Conservation (phyloP, 2,329 filamentous ascomycete genomes). For the Aspergillus melleus region DNA sequence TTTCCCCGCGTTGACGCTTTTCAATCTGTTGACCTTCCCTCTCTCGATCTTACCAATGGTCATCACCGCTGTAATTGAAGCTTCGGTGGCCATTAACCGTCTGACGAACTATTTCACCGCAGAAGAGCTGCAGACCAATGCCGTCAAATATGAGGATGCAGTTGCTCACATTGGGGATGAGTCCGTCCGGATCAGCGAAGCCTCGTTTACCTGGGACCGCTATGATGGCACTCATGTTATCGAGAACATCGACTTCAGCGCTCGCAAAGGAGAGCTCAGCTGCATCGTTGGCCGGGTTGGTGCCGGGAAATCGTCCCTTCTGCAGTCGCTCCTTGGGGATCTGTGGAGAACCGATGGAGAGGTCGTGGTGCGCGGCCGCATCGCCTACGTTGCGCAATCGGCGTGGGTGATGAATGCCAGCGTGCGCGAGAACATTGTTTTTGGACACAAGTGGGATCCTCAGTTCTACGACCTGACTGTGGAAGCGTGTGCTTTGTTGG, state of each 20-base stretch:
- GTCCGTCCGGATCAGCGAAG: slow-evolving; percentile 77
- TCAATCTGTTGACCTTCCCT: slow-evolving; percentile 95
- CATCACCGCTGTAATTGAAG: slow-evolving; percentile 93
- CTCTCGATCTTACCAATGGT: slow-evolving; percentile 95
- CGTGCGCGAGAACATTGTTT: slow-evolving; percentile 95
- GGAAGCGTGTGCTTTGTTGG: slow-evolving; percentile 82
- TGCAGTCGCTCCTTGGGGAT: slow-evolving; percentile 86
- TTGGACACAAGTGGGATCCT: slow-evolving; percentile 91
- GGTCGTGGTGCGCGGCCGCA: slow-evolving; percentile 76
- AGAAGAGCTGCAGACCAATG: slow-evolving; percentile 86
- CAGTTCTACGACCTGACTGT: slow-evolving; percentile 93
- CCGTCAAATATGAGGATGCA: slow-evolving; percentile 68
- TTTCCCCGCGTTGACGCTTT: slow-evolving; percentile 87
- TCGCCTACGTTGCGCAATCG: slow-evolving; percentile 90
- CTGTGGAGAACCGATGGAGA: slow-evolving; percentile 85
- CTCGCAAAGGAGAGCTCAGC: slow-evolving; percentile 87
- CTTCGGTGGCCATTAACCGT: slow-evolving; percentile 85
- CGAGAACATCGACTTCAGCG: slow-evolving; percentile 81
- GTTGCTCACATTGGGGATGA: slow-evolving; percentile 80
- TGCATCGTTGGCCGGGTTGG: slow-evolving; percentile 96
- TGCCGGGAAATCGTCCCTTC: slow-evolving; percentile 87
- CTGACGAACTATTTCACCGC: slow-evolving; percentile 81
- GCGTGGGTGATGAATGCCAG: slow-evolving; percentile 98
- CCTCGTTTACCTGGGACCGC: slow-evolving; percentile 92
- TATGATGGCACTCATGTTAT: slow-evolving; percentile 68